A percentile compares a stretch with the other conserved stretches of the same genome.
These are phyloP conservation scores for Madurella mycetomatis DNA, from an alignment of 2,329 filamentous ascomycete genomes.

Conservation along the genomic window DNA sequence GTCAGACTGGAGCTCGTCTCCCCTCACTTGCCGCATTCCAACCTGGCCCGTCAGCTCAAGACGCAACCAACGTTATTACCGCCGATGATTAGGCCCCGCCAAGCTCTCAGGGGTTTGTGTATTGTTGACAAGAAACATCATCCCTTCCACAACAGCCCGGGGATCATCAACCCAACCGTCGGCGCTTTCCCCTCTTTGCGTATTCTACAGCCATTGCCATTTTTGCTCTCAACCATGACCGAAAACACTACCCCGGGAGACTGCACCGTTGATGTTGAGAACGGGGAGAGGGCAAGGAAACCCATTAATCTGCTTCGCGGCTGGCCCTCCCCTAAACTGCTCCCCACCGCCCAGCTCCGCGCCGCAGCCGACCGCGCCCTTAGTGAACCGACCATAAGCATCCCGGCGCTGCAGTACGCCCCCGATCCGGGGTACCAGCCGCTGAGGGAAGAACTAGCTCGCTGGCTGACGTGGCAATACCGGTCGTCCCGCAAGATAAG, in stretches of 20 bases:
- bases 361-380: constrained; percentile 59
- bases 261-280: neutral
- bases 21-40: neutral
- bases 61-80: neutral
- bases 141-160: neutral
- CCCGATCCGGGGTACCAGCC: constrained; percentile 69
- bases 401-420: constrained; percentile 70
- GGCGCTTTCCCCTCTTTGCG: neutral
- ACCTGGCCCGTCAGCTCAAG: neutral
- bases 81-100: neutral
- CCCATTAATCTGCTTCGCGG: constrained; percentile 63
- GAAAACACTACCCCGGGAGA: neutral
- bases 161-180: neutral
- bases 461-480: constrained; percentile 67
- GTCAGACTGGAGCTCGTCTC: neutral
- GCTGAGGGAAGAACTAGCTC: constrained; percentile 63
- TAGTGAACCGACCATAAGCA: constrained; percentile 52
- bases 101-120: neutral
- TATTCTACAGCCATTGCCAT: neutral
- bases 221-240: neutral
- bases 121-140: neutral
- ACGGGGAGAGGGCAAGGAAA: constrained; percentile 20
- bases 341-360: constrained; percentile 61
- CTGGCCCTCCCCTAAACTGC: constrained; percentile 60
- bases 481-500: constrained; percentile 16